Evolutionary conservation across 768 basidiomycete species (phyloP), one percentile per base, ranked within the genome.

Genomic region (Russula olivacea): DNA sequence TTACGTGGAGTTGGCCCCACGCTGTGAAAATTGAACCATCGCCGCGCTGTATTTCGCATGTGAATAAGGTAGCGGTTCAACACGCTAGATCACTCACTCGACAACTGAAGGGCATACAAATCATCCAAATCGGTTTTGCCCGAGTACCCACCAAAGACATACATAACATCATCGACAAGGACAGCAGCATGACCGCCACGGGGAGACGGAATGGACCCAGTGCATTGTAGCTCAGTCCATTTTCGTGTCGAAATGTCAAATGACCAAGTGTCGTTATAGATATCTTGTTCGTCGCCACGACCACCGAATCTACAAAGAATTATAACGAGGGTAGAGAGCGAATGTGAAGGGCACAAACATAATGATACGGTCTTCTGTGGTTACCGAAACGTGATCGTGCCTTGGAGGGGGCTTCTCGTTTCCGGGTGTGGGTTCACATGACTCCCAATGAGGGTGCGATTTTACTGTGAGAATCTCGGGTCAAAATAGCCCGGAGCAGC

Each of bases 81-180:
- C 30, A 30, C 30, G 30, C 30, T 30, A 30, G 6, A 4, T 30
- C 30, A 30, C 30, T 30, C 30, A 30, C 30, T 30, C 30, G 30
- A 30, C 4, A 30, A 30, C 6, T 30, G 30, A 30, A 30, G 30
- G 30, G 30, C 30, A 30, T 30, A 30, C 30, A 30, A 30, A 30
- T 30, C 30, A 30, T 30, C 30, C 3, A 30, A 6, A 30, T 0
- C 3, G 30, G 30, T 30, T 4, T 30, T 30, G 0, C 30, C 30
- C 30, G 30, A 3, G 32, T 9, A 10, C 11, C 97, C 97, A 56
- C 97, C 97, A 77, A 98, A 98, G 49, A 99, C 82, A 71, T 99
- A 99, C 61, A 99, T 87, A 55, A 98, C 95, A 74, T 97, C 96
- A 70, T 98, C 95, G n/a, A 99, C 93, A 23, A 98, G 79, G 17